phyloP scores from a whole-genome alignment of 2,329 filamentous ascomycete genomes.

The Orbilia ellipsospora region DNA sequence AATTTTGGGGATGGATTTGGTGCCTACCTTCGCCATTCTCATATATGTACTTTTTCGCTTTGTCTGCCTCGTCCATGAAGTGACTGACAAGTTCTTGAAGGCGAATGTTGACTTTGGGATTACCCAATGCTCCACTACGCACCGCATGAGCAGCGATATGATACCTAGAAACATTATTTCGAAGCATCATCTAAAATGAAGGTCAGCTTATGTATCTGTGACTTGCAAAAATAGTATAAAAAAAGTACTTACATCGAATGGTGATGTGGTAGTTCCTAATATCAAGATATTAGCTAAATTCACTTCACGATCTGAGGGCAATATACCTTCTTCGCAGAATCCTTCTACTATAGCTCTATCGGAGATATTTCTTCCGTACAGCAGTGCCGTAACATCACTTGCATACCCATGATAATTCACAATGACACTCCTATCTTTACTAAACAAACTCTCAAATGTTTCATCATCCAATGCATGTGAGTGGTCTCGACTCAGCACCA shows the following conservation, averaged over 20 bases:
- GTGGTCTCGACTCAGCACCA: conserved; percentile 72
- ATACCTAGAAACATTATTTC: conserved; percentile 71
- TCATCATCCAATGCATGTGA: conserved; percentile 69
- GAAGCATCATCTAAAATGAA: conserved; percentile 70
- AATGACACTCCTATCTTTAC: conserved; percentile 68
- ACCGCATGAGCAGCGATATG: conserved; percentile 70
- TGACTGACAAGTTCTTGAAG: conserved; percentile 66
- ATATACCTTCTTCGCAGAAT: conserved; percentile 72
- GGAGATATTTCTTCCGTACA: conserved; percentile 69
- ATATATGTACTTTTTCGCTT: conserved; percentile 68
- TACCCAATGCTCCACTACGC: conserved; percentile 65
- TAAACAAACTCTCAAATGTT: conserved; percentile 70
- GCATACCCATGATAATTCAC: conserved; percentile 77
- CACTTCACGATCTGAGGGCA: not conserved
- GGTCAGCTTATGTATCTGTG: too few species aligned
- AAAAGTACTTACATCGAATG: conserved; percentile 67
- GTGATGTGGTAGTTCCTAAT: conserved; percentile 69
- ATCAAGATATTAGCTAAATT: conserved; percentile 56
- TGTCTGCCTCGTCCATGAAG: conserved; percentile 66
- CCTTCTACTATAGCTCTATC: conserved; percentile 69
- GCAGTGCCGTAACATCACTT: conserved; percentile 70
- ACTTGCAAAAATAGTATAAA: not conserved
- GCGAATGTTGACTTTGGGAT: conserved; percentile 65
- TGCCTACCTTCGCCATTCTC: conserved; percentile 67
- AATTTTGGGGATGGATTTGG: not conserved